Conservation (phyloP, 768 basidiomycete species). For the Harrya chromipes region DNA sequence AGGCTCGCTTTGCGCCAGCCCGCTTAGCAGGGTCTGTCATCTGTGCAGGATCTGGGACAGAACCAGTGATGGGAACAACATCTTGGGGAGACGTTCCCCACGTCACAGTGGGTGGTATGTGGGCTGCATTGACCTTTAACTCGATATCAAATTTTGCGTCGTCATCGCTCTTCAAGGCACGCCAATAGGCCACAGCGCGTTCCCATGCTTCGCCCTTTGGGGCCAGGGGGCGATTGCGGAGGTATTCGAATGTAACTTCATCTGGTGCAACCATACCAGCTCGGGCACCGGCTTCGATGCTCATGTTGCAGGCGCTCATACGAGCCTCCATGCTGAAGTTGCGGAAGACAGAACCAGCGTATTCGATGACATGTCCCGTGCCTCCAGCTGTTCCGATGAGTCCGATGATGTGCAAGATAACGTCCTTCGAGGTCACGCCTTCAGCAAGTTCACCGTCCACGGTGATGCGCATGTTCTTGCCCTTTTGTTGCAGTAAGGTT, state of each 20-base stretch:
- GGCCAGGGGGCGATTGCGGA: slow-evolving; percentile 74
- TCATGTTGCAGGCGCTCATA: slow-evolving; percentile 94
- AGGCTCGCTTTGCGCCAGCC: slow-evolving; percentile 67
- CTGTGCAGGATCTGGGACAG: slow-evolving; percentile 70
- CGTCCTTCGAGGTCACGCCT: slow-evolving; percentile 87
- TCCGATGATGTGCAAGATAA: slow-evolving; percentile 88
- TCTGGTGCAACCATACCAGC: slow-evolving; percentile 94
- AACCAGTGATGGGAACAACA: slow-evolving; percentile 76
- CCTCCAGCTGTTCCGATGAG: slow-evolving; percentile 92
- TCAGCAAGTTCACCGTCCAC: slow-evolving; percentile 79
- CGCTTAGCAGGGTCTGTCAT: slow-evolving; percentile 65
- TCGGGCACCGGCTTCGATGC: slow-evolving; percentile 89
- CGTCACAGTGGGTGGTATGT: slow-evolving; percentile 87
- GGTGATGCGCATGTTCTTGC: slow-evolving; percentile 89
- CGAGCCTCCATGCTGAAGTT: slow-evolving; percentile 86
- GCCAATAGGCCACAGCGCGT: slow-evolving; percentile 82
- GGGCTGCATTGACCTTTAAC: slow-evolving; percentile 73
- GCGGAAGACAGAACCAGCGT: slow-evolving; percentile 84
- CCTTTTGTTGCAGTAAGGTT: slow-evolving; percentile 81
- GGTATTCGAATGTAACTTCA: slow-evolving; percentile 81
- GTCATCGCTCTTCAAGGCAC: slow-evolving; percentile 71
- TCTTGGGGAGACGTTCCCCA: slow-evolving; percentile 96
- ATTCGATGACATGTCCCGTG: slow-evolving; percentile 89
- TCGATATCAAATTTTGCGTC: slow-evolving; percentile 84
- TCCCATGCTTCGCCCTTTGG: slow-evolving; percentile 88